Base-by-base conservation (phyloP, 1,284 basidiomycete genomes). In the Trichosporon sp. region DNA sequence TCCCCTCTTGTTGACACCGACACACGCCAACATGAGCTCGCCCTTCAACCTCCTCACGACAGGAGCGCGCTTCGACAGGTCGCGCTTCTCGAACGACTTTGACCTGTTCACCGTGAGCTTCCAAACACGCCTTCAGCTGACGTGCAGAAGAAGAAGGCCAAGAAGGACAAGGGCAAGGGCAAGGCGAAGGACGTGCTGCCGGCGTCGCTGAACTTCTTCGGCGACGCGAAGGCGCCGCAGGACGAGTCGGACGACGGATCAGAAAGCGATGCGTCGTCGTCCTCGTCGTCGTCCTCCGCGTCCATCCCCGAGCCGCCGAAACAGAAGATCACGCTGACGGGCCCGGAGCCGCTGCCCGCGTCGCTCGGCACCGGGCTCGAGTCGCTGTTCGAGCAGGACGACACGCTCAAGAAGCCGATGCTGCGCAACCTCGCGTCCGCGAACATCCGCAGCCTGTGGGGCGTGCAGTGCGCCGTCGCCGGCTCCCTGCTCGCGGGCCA, bases 201-300 rank as follows among this genome's bases (percentile, higher is more conserved):
- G 0, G 76, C 86, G 1, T 91, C 91, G 72, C 86, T 96, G 3
- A 92, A 97, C 80, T 95, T 95, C 81, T 96, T 95, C 84, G 92
- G 91, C 74, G 92, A 92, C 74, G 63, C 76, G 1, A 62, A 72
- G 64, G 60, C 51, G 80, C 73, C 78, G 21, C 73, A 69, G 11
- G 74, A 75, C 23, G 70, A 72, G 2, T 75, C 75, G 2, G 56
- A 31, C 29, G 29, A 31, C 8, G 56, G 56, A 3, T 69, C 69
- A 5, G 75, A 74, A 31, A 66, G 56, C 7, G 74, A 75, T n/a
- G 68, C 67, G 2, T 66, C 71, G 9, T 65, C 68, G 15, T 66
- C 67, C 6, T 68, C 71, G 9, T 64, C 70, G 9, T 68, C 71
- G 18, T 64, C 70, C 8, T 69, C 74, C 25, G 66, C 75, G n/a